These are phyloP conservation scores for Amoebophrya sp. DNA, from an alignment of 169 alveolate species.

Conservation along the genomic window DNA sequence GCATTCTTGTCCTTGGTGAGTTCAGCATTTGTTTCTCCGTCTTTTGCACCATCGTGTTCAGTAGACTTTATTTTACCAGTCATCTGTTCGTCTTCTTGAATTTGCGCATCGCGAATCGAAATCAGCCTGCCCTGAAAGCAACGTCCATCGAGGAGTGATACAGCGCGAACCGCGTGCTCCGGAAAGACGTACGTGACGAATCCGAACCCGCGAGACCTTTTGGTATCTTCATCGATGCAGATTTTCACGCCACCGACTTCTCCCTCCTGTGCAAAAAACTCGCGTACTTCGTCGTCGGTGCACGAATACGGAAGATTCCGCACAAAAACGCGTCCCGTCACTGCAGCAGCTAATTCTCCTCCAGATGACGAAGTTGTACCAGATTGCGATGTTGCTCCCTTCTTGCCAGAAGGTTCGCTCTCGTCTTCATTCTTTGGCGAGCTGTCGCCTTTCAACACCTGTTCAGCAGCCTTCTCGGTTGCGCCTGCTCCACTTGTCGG, in stretches of 20 bases:
- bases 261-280: constrained; percentile 41
- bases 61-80: too few species aligned
- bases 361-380: too few species aligned
- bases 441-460: too few species aligned
- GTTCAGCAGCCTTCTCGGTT: too few species aligned
- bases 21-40: neutral
- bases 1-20: neutral
- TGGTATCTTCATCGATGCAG: constrained; percentile 36
- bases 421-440: neutral
- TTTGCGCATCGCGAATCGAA: constrained; percentile 17
- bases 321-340: constrained; percentile 62
- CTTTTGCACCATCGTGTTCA: too few species aligned
- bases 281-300: constrained; percentile 73
- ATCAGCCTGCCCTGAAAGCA: constrained; percentile 39
- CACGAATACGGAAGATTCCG: constrained; percentile 77
- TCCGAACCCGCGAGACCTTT: constrained; percentile 58
- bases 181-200: constrained; percentile 62
- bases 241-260: constrained; percentile 37
- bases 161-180: constrained; percentile 63
- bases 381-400: too few species aligned
- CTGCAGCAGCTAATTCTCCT: neutral
- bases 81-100: neutral
- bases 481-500: neutral
- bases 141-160: constrained; percentile 33
- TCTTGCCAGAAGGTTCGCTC: neutral